Base-by-base conservation (phyloP, 805 yeast species). In the Starmera pachycereana region DNA sequence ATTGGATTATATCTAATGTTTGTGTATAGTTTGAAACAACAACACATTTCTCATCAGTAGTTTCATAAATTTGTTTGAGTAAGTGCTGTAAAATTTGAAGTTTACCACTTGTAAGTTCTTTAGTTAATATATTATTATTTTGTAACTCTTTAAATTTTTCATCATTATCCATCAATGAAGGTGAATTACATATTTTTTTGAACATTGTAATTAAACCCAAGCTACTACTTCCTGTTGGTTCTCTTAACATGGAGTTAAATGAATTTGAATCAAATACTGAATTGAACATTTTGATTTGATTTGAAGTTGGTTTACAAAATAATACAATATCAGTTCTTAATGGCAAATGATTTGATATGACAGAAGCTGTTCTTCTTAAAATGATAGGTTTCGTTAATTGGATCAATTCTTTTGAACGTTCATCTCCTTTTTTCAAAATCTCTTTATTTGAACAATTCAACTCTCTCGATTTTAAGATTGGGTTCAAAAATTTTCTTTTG, bases 11-110 rank as follows among this genome's bases (percentile, higher is more conserved):
- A 53, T 90, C 95, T 29, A 90, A 66, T 0, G 96, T 87, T 51
- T 84, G 81, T 0, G 97, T 90, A 46, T 78, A 89, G 46, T 90
- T 87, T 0, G 96, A 88, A 1, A 89, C 83, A 22, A 90, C 59
- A 1, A 90, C 96, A 3, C 81, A 76, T 54, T 89, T 90, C 52
- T 90, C 97, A 7, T 68, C 62, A 1, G 69, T 58, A 4, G 52
- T 47, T 2, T 50, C 43, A 25, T 57, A 56, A 3, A 86, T 67
- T 35, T 72, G 71, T 2, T 64, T 56, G 5, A 92, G 47, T 9
- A 89, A 55, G 3, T 73, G 69, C 29, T 76, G 66, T 7, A 90
- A 59, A 0, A 81, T 65, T 34, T 64, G 62, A 22, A 88, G 62
- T 54, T 90, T 90, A 3, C 96, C 95, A 44, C 56, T 50, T 0